Evolutionary conservation across 345 rosid genomes (phyloP).

Genomic region (Dipteronia sinensis): DNA sequence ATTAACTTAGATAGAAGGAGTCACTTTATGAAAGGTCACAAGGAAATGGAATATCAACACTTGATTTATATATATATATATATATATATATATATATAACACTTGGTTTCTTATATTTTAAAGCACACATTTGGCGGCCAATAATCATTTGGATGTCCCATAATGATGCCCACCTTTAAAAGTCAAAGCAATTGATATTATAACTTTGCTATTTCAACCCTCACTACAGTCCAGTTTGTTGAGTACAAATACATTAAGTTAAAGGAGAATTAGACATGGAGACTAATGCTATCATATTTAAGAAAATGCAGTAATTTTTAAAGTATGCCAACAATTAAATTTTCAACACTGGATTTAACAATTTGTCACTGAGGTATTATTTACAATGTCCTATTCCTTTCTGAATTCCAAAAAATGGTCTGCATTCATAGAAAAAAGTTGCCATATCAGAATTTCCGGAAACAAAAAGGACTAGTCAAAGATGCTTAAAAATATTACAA

Average conservation of each 20-base stretch:
- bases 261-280: neutral
- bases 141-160: neutral
- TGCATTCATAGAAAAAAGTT: neutral
- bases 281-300: neutral
- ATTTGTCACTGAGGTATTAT: neutral
- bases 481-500: conserved; percentile 10
- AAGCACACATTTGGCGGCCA: neutral
- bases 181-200: neutral
- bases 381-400: neutral
- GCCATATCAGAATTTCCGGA: conserved; percentile 6
- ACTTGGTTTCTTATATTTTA: neutral
- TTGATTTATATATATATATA: neutral
- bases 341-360: neutral
- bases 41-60: neutral
- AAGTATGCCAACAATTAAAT: too few species aligned
- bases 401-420: neutral
- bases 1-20: neutral
- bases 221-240: neutral
- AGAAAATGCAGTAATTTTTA: neutral
- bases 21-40: neutral
- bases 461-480: neutral
- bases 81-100: neutral
- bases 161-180: neutral
- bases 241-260: neutral
- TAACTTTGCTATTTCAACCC: neutral